phyloP scores from a whole-genome alignment of 306 rosid genomes.

The Rubus idaeus region DNA sequence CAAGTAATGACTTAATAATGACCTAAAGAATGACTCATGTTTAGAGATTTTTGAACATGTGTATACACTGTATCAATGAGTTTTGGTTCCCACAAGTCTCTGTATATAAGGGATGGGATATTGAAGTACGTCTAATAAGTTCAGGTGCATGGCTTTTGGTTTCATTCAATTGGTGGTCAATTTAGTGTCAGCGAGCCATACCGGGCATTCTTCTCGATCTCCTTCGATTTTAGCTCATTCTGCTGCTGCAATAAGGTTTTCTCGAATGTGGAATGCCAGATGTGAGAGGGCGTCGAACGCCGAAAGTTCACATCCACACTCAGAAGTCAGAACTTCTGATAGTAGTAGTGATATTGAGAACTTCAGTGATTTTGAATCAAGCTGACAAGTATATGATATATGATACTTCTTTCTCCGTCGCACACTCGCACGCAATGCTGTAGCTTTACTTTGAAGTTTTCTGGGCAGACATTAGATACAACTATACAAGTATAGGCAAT shows the following conservation, averaged over 20 bases:
- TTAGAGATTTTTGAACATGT: neutral
- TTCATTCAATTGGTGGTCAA: neutral
- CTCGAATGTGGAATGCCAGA: neutral
- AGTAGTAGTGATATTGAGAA: neutral
- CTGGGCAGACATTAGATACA: no score
- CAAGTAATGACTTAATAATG: neutral
- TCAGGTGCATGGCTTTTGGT: neutral
- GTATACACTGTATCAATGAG: neutral
- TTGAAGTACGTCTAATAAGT: neutral
- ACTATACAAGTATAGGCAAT: no score
- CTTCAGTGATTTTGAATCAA: no score
- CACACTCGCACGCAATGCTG: constrained; percentile 27
- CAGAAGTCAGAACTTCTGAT: neutral
- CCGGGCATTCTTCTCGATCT: neutral
- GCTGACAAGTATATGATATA: no score
- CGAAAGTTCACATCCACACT: neutral
- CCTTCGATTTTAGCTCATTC: neutral
- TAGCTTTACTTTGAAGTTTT: constrained; percentile 34
- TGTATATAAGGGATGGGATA: neutral
- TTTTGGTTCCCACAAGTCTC: neutral
- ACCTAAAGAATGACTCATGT: neutral
- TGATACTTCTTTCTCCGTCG: neutral
- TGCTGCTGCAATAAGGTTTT: neutral
- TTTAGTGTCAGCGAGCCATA: neutral
- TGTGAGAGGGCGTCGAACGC: neutral